phyloP scores from a whole-genome alignment of 2,329 filamentous ascomycete species.

The Phaeosphaeriaceae sp. region DNA sequence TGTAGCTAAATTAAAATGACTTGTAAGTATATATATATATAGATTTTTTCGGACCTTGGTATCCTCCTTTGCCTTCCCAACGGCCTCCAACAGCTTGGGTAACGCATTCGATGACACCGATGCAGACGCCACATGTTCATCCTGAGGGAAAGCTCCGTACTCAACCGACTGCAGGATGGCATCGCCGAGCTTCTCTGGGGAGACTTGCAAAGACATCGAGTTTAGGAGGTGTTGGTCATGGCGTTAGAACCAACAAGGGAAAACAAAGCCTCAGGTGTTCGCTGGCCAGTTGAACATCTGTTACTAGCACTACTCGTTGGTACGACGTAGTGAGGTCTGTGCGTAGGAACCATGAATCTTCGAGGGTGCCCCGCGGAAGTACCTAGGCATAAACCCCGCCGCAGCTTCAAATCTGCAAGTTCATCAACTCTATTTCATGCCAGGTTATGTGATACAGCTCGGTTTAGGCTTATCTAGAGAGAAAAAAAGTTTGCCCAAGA shows the following conservation, averaged over 20 bases:
- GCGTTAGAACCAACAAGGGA: slow-evolving; percentile 4
- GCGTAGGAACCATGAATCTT: slow-evolving; percentile 3
- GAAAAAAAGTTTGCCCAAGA: background rate
- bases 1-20: slow-evolving; percentile 42
- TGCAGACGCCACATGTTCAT: slow-evolving; percentile 61
- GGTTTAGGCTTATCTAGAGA: background rate
- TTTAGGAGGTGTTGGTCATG: slow-evolving; percentile 21
- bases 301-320: slow-evolving; percentile 7
- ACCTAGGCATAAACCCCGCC: slow-evolving; percentile 21
- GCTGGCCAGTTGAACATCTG: slow-evolving; percentile 11
- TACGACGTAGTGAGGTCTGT: slow-evolving; percentile 11
- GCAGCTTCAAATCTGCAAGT: slow-evolving; percentile 5
- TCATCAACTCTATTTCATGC: background rate
- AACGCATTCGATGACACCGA: slow-evolving; percentile 58
- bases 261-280: slow-evolving; percentile 5
- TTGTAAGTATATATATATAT: background rate
- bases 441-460: background rate
- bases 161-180: slow-evolving; percentile 70
- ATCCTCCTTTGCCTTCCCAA: slow-evolving; percentile 59
- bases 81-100: slow-evolving; percentile 56
- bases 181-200: slow-evolving; percentile 56
- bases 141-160: slow-evolving; percentile 62
- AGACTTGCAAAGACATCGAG: slow-evolving; percentile 38
- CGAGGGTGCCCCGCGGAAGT: slow-evolving; percentile 25
- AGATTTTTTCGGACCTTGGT: slow-evolving; percentile 54